These are phyloP conservation scores for Cantharellus cinnabarinus DNA, from an alignment of 768 basidiomycete species.

Conservation along the genomic window DNA sequence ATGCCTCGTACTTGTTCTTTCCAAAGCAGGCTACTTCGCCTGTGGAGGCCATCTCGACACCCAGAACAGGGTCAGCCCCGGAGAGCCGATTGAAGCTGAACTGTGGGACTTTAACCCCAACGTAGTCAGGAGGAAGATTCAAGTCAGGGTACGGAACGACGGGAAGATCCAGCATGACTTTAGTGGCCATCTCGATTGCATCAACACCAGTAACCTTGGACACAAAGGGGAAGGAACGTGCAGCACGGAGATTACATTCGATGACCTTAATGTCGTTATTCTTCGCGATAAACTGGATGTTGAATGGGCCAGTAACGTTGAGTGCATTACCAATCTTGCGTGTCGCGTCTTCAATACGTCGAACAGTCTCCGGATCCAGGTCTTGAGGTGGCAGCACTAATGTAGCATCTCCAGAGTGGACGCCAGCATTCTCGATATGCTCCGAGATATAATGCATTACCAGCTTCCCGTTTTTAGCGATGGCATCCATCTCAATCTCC, in stretches of 20 bases:
- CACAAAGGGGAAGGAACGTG: constrained; percentile 96
- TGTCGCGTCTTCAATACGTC: constrained; percentile 91
- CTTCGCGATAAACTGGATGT: constrained; percentile 99
- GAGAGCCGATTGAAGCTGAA: constrained; percentile 95
- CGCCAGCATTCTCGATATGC: constrained; percentile 97
- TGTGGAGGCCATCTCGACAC: constrained; percentile 99
- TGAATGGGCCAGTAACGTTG: constrained; percentile 96
- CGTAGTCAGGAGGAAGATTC: constrained; percentile 78
- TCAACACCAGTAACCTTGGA: constrained; percentile 96
- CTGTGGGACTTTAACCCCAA: constrained; percentile 98
- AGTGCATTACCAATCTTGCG: constrained; percentile 94
- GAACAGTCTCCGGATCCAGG: constrained; percentile 88
- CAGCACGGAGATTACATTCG: constrained; percentile 95
- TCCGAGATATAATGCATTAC: constrained; percentile 99
- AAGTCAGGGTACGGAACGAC: constrained; percentile 80
- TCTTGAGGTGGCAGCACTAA: constrained; percentile 97
- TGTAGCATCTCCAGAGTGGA: constrained; percentile 96
- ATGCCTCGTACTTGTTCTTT: constrained; percentile 92
- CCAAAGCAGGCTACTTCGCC: constrained; percentile 99
- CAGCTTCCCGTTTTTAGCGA: constrained; percentile 93
- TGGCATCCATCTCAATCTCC: constrained; percentile 99
- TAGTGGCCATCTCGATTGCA: constrained; percentile 97
- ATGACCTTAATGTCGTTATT: constrained; percentile 99
- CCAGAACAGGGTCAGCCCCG: constrained; percentile 91
- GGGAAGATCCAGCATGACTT: constrained; percentile 86